Evolutionary conservation across 495 filamentous ascomycete species (phyloP).

Genomic region (Polyplosphaeria fusca): DNA sequence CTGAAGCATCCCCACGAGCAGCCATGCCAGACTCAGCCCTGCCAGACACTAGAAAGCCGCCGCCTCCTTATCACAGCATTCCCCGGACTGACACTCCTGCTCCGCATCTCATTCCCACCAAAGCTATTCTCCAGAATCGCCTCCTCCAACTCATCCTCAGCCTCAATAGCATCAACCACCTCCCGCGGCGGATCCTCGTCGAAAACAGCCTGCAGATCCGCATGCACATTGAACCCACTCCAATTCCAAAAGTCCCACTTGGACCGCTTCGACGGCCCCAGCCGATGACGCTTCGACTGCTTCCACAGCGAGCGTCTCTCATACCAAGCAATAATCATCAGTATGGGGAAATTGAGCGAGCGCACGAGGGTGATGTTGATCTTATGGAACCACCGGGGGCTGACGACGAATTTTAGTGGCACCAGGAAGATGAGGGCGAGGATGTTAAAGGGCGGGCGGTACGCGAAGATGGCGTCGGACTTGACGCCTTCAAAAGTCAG

Average conservation of each 20-base stretch:
- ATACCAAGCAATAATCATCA: constrained; percentile 57
- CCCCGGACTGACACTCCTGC: background rate
- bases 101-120: constrained; percentile 10
- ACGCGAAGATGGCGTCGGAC: constrained; percentile 68
- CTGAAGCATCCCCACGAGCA: no score
- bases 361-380: constrained; percentile 66
- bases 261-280: constrained; percentile 15
- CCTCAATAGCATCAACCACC: constrained; percentile 51
- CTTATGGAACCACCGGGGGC: constrained; percentile 73
- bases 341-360: constrained; percentile 60
- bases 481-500: constrained; percentile 76
- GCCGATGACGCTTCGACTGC: constrained; percentile 26
- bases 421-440: constrained; percentile 60
- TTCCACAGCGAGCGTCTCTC: constrained; percentile 53
- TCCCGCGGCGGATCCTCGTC: constrained; percentile 62
- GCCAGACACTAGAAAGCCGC: constrained; percentile 32
- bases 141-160: constrained; percentile 44
- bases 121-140: constrained; percentile 35
- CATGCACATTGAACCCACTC: constrained; percentile 56
- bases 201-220: constrained; percentile 66
- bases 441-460: constrained; percentile 71
- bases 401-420: constrained; percentile 62
- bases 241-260: constrained; percentile 47
- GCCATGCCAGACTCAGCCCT: constrained; percentile 25
- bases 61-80: constrained; percentile 15